Evolutionary conservation across 768 basidiomycete genomes (phyloP), one percentile per base, ranked within the genome.

Genomic region (Lentinula edodes): DNA sequence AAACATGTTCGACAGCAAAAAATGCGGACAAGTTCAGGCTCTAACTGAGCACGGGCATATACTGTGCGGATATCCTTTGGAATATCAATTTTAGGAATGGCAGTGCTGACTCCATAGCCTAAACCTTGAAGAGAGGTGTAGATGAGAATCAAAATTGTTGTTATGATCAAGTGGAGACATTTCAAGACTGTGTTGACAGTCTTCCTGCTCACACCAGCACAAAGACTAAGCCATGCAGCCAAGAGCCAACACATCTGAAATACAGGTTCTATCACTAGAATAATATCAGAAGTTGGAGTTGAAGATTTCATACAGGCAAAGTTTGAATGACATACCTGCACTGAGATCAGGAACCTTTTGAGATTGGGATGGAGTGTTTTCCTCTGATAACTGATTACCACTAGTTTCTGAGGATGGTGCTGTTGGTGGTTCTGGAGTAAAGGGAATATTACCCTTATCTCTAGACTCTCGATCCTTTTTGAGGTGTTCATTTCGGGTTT

Each of bases 1-100:
- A 68, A 71, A 63, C 71, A 74, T 51, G 61, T 55, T 10, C 56
- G 69, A 58, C 73, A 74, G 61, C 69, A 71, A 20, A 66, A 55
- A 41, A 65, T 67, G 6, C 65, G 61, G 3, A 62, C 62, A 32
- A 72, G 65, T 0, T 68, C 66, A 43, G 69, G 69, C 20, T 72
- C 67, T 28, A 69, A n/a, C 38, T 2, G 51, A 41, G 48, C 23
- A 23, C 23, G 2, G 2, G 23, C 23, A 23, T 69, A 68, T 6
- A 67, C 63, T 20, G 69, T 72, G 2, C 67, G 66, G 13, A 73
- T 58, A 61, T 74, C 72, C n/a, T 6, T 3, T 2, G 54, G 54
- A 23, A 56, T 23, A 8, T 5, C 6, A 12, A 43, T 39, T 6
- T 42, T 56, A 13, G 9, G 10, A 52, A 23, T 23, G 23, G 23